Conservation (phyloP, 2,329 filamentous ascomycete genomes). For the Verticillium alfalfae region DNA sequence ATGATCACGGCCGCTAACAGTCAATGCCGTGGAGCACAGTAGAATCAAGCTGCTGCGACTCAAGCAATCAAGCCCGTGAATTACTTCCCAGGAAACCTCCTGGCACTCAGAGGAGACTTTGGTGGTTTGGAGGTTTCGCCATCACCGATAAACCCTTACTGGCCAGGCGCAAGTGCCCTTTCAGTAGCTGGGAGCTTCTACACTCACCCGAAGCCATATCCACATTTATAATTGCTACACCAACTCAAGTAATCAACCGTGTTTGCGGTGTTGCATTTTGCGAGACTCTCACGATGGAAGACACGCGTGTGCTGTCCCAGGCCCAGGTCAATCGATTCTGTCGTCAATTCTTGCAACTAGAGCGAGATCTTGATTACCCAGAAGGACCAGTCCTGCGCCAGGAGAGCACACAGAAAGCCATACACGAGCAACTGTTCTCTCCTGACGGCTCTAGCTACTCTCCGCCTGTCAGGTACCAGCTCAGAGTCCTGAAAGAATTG, state of each 20-base stretch:
- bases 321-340: conserved; percentile 45
- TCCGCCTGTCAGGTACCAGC: conserved; percentile 64
- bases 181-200: background rate
- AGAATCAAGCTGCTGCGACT: too few relatives aligned
- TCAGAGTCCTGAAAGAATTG: conserved; percentile 69
- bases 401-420: conserved; percentile 56
- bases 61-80: too few relatives aligned
- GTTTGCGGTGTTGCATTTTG: too few relatives aligned
- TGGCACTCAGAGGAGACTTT: background rate
- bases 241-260: background rate
- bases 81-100: background rate
- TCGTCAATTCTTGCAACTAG: conserved; percentile 75
- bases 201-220: background rate
- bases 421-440: conserved; percentile 65
- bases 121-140: background rate
- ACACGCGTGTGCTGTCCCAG: background rate
- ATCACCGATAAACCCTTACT: background rate
- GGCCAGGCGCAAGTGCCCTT: background rate
- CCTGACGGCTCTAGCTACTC: conserved; percentile 45
- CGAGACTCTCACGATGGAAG: background rate
- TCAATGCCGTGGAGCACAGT: too few relatives aligned
- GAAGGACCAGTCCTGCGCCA: conserved; percentile 50
- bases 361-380: conserved; percentile 61
- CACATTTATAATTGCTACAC: background rate
- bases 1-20: background rate